Base-by-base conservation (phyloP, 2,329 filamentous ascomycete species). In the Aspergillus flavus region DNA sequence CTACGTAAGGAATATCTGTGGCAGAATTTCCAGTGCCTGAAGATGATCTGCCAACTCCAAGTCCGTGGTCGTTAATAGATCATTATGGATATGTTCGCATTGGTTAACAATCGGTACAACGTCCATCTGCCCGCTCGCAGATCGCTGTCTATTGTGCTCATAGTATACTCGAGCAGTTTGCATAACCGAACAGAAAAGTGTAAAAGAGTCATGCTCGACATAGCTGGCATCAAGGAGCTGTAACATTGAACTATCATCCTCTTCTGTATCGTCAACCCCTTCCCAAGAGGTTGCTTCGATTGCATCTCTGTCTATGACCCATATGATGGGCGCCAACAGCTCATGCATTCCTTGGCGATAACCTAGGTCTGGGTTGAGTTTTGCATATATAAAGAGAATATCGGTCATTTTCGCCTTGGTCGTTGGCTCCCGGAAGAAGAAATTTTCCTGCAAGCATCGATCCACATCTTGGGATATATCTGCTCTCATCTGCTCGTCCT, bases 261-360 rank as follows among this genome's bases (percentile, higher is more conserved):
- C 60, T 12, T 61, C 41, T 16, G 76, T 71, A 28, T 75, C 70
- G 12, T 72, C 70, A 2, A 73, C 73, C 1, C 74, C 73, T 50
- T 78, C 73, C 53, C 70, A 68, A 3, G 77, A 73, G 3, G 73
- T 70, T 4, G 78, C 76, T 59, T 91, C 85, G 57, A 97, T 82
- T 7, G 94, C 90, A 79, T 99, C 95, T 69, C 89, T 85, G 69
- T 94, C 88, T 6, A 98, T 81, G 2, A 93, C 91, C 85, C 93
- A 93, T 7, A 97, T 82, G 43, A 99, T 88, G 0, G 95, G 94
- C 0, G 95, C 95, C 16, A 98, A 83, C 50, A 99, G 83, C 79
- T 99, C 95, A 75, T 99, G 95, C 94, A 99, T 99, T 12, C 95
- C 95, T 80, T 99, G 95, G n/a, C 95, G 88, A 75, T 99, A 99